Evolutionary conservation across 2,329 filamentous ascomycete genomes (phyloP), one percentile per base, ranked within the genome.

Genomic region (Phaeosphaeria sp.): DNA sequence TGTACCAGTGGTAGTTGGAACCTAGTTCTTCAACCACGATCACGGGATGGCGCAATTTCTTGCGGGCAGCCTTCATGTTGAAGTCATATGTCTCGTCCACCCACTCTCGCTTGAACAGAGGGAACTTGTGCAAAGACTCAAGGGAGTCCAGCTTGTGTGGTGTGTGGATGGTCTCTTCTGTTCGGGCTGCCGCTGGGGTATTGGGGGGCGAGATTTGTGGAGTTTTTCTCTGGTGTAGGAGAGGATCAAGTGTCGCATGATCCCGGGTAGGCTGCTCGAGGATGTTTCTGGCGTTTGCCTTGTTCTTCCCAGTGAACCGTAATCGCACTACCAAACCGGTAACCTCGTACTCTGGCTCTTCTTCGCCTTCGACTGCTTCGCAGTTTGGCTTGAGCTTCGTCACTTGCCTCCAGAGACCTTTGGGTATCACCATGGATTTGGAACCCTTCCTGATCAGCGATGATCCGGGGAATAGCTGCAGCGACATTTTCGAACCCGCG

Each of bases 61-160:
- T 33, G 13, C 50, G 39, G 1, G 65, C 53, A 3, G 39, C 21
- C 1, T 50, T 43, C 51, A 65, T 61, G 18, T 65, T 64, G 56
- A 66, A 66, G 33, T 56, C 42, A 18, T 54, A 51, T 0, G 66
- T 68, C 45, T 71, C 66, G 36, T 71, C 68, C 7, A 61, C 27
- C 63, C 65, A 69, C 17, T 45, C 42, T 7, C 64, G 60, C 39
- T 66, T 33, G 40, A 60, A 67, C 15, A 21, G 60, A 7, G 54
- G 48, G 27, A 52, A 47, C 15, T 43, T 42, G 13, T 54, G 36
- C 13, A 42, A 15, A 0, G 51, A 51, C n/a, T 51, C 24, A 22
- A 42, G 45, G 6, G 56, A 42, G 24, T 60, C 47, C 15, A 30
- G 46, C 2, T 21, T 52, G 13, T 46, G 21, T 3, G 40, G 33